Evolutionary conservation across 352 stramenopile species (phyloP), one percentile per base, ranked within the genome.

Genomic region (Phytopythium vexans): DNA sequence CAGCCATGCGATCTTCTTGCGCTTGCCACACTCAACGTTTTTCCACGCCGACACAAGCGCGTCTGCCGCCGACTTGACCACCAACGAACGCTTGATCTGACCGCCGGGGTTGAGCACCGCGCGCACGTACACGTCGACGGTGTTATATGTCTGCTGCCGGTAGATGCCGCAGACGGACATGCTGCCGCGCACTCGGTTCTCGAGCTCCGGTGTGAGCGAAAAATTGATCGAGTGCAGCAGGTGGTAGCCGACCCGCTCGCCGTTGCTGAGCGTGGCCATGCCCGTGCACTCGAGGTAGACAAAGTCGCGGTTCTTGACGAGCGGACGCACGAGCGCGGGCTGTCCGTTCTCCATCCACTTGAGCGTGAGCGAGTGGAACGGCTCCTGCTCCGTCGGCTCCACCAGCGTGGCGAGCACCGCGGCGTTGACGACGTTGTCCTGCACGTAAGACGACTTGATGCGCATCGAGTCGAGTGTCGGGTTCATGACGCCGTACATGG

Each of bases 261-360:
- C 71, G 2, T 56, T 77, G 0, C 35, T 39, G 3, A 83, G 52
- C n/a, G 58, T 37, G 0, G 54, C 61, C 5, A 66, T 54, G 9
- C 77, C 74, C 8, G 73, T 86, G 7, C 67, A 56, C 42, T 88
- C 73, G 43, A 85, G 52, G 54, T 77, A 78, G 10, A 86, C 73
- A n/a, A 81, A 65, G 47, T 86, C 77, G 35, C 71, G 61, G 21
- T 77, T 77, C 54, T 73, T 79, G 35, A 81, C 68, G 0, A 74
- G 37, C n/a, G 67, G 68, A 32, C 54, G 52, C 6, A 68, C 31
- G 27, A 68, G 49, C 10, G 61, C 49, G 3, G 61, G 60, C 41
- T 63, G 54, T 12, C 49, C 54, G 39, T 65, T 64, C 62, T 74
- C 66, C 61, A 74, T 68, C 66, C 66, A 74, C 33, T 74, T 74